Evolutionary conservation across 2,329 filamentous ascomycete genomes (phyloP), one percentile per base, ranked within the genome.

Genomic region (Penicillium sp.): DNA sequence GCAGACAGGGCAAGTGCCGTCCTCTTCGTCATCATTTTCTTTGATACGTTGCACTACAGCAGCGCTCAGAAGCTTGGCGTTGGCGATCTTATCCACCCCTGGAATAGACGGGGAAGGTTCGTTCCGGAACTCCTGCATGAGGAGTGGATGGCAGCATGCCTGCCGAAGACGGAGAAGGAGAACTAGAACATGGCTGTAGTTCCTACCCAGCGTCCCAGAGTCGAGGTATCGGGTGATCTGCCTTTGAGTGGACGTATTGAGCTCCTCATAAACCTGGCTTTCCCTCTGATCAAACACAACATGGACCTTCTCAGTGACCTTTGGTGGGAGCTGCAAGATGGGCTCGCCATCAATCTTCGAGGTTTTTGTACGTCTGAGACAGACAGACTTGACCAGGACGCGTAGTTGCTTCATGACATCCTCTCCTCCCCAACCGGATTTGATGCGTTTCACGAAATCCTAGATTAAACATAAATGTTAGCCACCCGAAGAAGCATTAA

Each of bases 141-240:
- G 69, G 61, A 84, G 82, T 1, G 85, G 86, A 64, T 91, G 87
- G 58, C 86, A 90, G 60, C 84, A 88, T 19, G 84, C 83, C 67
- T 91, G 87, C 17, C 87, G 82, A n/a, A 93, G 76, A 22, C 87
- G 83, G 39, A 93, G 75, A 38, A 93, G 75, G 17, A 95, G 75
- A 8, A 94, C 84, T 21, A 96, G 74, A 38, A 95, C 83, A 57
- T 84, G 85, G 7, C 84, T 85, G 63, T 95, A 95, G 51, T 87
- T 81, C 54, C 78, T 81, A 33, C 80, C 82, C 13, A 93, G 75
- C 1, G 82, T 84, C 3, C 81, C 81, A 17, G 77, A 76, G 24
- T 80, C 78, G 17, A 94, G 73, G 58, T 88, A 93, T 58, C 80
- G 86, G 72, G 87, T 91, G 74, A 94, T 87, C 40, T 80, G 75